Evolutionary conservation across 805 yeast species (phyloP).

Genomic region (Candida manassasensis): DNA sequence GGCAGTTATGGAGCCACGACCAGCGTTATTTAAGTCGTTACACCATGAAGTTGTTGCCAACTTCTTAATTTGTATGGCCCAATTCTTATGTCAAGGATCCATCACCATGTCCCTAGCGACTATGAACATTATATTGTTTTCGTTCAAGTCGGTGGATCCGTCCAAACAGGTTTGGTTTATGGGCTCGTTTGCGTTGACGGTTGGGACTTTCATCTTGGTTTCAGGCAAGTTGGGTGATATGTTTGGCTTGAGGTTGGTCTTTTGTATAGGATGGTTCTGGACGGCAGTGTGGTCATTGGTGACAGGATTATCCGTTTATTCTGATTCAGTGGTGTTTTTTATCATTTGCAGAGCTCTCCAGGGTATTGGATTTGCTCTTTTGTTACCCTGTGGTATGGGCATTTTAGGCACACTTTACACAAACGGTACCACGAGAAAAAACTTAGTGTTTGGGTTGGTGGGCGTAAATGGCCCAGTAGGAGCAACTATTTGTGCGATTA

Average conservation of each 20-base stretch:
- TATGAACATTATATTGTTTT: slow-evolving; percentile 30
- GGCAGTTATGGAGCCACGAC: slow-evolving; percentile 8
- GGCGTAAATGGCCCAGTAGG: slow-evolving; percentile 66
- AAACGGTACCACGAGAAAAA: slow-evolving; percentile 41
- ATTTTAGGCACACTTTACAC: slow-evolving; percentile 43
- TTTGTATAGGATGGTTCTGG: slow-evolving; percentile 54
- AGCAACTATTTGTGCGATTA: slow-evolving; percentile 49
- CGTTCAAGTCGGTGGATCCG: slow-evolving; percentile 10
- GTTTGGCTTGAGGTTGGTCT: slow-evolving; percentile 55
- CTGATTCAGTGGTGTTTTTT: slow-evolving; percentile 46
- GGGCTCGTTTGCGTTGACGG: slow-evolving; percentile 66
- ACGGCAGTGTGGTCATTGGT: slow-evolving; percentile 53
- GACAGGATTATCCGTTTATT: slow-evolving; percentile 53
- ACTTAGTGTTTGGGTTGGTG: slow-evolving; percentile 50
- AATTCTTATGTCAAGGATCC: slow-evolving; percentile 34
- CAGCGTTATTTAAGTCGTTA: slow-evolving; percentile 13
- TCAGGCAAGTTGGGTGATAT: slow-evolving; percentile 72
- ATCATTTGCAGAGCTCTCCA: slow-evolving; percentile 55
- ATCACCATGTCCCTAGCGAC: slow-evolving; percentile 35
- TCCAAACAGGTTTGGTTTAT: slow-evolving; percentile 54
- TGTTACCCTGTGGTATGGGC: slow-evolving; percentile 59
- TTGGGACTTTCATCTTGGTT: slow-evolving; percentile 67
- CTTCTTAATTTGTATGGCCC: slow-evolving; percentile 25
- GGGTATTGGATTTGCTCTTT: slow-evolving; percentile 59
- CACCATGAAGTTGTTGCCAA: slow-evolving; percentile 24